These are phyloP conservation scores for Eutypella sp. DNA, from an alignment of 2,329 filamentous ascomycete genomes.

Conservation along the genomic window DNA sequence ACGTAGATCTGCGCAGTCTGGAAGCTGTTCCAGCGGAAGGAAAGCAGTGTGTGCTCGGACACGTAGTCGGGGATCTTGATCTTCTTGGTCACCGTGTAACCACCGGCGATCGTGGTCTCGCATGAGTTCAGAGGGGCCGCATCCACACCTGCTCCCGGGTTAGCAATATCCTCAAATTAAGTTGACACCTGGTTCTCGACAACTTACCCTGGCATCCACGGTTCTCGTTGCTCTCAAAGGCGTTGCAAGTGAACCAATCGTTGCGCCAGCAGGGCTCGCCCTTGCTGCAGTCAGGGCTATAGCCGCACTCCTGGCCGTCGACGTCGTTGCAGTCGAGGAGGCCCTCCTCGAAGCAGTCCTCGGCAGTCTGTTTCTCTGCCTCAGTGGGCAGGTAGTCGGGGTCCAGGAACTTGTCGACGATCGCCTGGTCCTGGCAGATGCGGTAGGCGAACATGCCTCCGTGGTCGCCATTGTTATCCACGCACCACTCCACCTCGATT, in stretches of 20 bases:
- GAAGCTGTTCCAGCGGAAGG: conserved; percentile 50
- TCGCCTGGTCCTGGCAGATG: conserved; percentile 45
- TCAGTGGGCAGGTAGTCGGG: conserved; percentile 43
- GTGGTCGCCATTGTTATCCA: conserved; percentile 52
- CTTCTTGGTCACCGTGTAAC: conserved; percentile 48
- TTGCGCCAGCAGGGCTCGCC: conserved; percentile 43
- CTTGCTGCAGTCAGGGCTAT: conserved; percentile 40
- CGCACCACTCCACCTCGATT: conserved; percentile 49
- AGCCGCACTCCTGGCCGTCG: conserved; percentile 42
- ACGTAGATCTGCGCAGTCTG: conserved; percentile 51
- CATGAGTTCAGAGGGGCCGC: conserved; percentile 38
- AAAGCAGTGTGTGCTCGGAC: conserved; percentile 46
- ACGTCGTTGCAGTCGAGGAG: conserved; percentile 46
- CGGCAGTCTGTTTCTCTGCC: conserved; percentile 47
- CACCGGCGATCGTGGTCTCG: conserved; percentile 46
- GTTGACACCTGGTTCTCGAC: too few species aligned
- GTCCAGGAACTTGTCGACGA: conserved; percentile 46
- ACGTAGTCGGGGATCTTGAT: conserved; percentile 44
- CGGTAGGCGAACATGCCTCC: conserved; percentile 53
- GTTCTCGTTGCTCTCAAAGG: conserved; percentile 32
- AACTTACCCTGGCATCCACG: conserved; percentile 32
- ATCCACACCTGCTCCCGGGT: conserved; percentile 35
- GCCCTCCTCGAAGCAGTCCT: conserved; percentile 46
- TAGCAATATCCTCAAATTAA: neutral
- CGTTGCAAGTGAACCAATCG: conserved; percentile 52